phyloP scores from a whole-genome alignment of 2,329 filamentous ascomycete genomes.

The Sporothrix pallida region DNA sequence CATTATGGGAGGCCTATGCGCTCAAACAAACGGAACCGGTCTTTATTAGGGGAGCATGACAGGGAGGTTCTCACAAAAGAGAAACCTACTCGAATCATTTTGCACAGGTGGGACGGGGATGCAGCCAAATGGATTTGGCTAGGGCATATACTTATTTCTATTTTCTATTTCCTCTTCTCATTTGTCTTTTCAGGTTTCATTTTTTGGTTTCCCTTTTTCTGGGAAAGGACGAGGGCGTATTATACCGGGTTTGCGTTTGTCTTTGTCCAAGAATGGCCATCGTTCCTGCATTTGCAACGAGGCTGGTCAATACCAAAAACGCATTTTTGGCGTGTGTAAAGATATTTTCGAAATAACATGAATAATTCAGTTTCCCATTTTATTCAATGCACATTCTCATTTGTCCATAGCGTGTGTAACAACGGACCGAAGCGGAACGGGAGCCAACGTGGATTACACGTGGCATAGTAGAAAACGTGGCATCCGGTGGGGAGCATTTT shows the following conservation, averaged over 20 bases:
- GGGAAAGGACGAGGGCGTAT: constrained; percentile 1
- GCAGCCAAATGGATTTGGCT: neutral
- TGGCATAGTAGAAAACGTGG: neutral
- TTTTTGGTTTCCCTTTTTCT: neutral
- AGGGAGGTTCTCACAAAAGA: neutral
- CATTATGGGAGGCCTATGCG: neutral
- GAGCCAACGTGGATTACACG: neutral
- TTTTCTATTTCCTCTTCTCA: neutral
- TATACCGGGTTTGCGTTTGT: constrained; percentile 9
- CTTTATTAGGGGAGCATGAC: neutral
- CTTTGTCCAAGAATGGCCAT: neutral
- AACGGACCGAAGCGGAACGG: neutral
- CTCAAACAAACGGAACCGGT: neutral
- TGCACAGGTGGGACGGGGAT: neutral
- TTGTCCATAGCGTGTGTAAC: too few species aligned
- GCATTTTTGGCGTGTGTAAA: constrained; percentile 3
- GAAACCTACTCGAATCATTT: neutral
- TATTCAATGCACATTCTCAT: too few species aligned
- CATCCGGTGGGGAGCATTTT: neutral
- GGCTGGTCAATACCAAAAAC: constrained; percentile 7
- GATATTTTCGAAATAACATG: neutral
- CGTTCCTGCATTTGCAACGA: constrained; percentile 7
- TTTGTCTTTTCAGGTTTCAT: constrained; percentile 22
- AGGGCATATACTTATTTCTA: neutral
- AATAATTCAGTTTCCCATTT: neutral